A percentile compares a stretch with the other conserved stretches of the same genome.
Evolutionary conservation across 2,329 filamentous ascomycete genomes (phyloP).

Genomic region (Aspergillus jensenii): DNA sequence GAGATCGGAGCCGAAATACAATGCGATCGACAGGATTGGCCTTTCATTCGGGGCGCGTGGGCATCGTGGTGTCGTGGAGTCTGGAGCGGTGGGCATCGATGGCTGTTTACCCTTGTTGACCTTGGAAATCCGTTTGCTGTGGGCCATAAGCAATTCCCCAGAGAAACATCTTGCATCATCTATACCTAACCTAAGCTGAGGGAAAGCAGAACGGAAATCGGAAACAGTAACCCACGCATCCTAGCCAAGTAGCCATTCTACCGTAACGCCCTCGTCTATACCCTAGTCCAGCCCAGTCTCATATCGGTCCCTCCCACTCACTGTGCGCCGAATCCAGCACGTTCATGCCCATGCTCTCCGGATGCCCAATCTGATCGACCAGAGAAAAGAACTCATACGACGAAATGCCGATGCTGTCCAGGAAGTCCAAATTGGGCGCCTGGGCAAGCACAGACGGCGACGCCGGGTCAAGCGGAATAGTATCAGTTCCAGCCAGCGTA

Average conservation of each 20-base stretch:
- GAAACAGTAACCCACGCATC: not conserved
- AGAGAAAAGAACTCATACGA: slow-evolving; percentile 42
- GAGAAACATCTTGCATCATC: not conserved
- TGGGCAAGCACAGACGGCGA: slow-evolving; percentile 1
- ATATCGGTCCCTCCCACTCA: not conserved
- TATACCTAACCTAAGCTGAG: not conserved
- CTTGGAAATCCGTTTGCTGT: no score
- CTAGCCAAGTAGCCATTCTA: not conserved
- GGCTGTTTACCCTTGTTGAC: no score
- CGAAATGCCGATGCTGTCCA: slow-evolving; percentile 41
- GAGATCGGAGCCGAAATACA: no score
- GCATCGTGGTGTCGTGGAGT: no score
- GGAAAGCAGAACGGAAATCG: not conserved
- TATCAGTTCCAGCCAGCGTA: not conserved
- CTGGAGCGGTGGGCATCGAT: no score
- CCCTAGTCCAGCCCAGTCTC: not conserved
- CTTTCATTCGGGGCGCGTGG: no score
- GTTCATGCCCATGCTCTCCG: slow-evolving; percentile 10
- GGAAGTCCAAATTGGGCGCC: slow-evolving; percentile 24
- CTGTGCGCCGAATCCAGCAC: slow-evolving; percentile 9
- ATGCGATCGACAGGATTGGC: no score
- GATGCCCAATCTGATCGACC: slow-evolving; percentile 35
- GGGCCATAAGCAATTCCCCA: no score
- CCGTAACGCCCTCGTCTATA: not conserved
- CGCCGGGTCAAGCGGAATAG: not conserved